Evolutionary conservation across 495 filamentous ascomycete genomes (phyloP).

Genomic region (Penicillium lagena): DNA sequence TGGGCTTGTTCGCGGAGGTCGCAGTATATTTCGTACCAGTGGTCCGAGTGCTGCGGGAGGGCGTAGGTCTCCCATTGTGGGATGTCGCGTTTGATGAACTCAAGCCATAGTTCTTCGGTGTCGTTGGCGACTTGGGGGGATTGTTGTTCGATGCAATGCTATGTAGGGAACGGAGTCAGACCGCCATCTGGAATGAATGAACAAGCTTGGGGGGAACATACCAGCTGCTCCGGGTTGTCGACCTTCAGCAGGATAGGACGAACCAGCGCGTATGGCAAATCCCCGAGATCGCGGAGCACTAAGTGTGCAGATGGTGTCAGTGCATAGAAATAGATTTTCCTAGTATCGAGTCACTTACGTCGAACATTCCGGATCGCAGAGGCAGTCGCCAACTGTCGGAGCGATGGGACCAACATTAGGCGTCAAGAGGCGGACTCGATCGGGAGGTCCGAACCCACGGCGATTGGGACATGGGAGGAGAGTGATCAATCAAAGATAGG

Average conservation of each 20-base stretch:
- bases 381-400: conserved; percentile 34
- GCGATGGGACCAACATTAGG: conserved; percentile 37
- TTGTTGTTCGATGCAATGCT: conserved; percentile 54
- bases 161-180: not conserved
- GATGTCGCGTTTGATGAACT: conserved; percentile 64
- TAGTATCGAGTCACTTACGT: conserved; percentile 19
- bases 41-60: conserved; percentile 47
- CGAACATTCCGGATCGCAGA: conserved; percentile 42
- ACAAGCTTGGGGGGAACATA: conserved; percentile 16
- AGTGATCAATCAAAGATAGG: not conserved
- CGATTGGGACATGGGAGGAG: conserved; percentile 10
- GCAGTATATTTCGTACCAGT: conserved; percentile 62
- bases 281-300: conserved; percentile 59
- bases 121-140: conserved; percentile 59
- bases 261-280: conserved; percentile 54
- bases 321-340: not conserved
- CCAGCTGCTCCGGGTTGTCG: conserved; percentile 60
- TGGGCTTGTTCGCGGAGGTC: conserved; percentile 38
- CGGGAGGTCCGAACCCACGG: conserved; percentile 2
- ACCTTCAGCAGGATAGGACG: conserved; percentile 55
- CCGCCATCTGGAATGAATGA: too few relatives aligned
- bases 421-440: conserved; percentile 2
- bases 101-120: conserved; percentile 58
- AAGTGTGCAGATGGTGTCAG: not conserved
- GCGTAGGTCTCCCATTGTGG: conserved; percentile 52